Base-by-base conservation (phyloP, 2,329 filamentous ascomycete species). In the Cladobotryum mycophilum region DNA sequence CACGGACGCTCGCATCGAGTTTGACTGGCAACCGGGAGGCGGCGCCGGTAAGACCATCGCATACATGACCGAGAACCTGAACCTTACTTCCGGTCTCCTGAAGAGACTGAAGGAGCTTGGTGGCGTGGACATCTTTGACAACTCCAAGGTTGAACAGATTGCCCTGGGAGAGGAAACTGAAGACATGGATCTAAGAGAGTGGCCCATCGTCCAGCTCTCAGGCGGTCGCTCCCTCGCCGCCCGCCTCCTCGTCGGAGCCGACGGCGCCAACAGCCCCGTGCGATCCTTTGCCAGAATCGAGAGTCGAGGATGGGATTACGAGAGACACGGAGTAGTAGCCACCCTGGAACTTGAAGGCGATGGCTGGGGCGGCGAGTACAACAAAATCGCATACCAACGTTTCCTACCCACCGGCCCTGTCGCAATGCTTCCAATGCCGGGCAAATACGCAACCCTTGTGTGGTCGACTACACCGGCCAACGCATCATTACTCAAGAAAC, bases 31-130 rank as follows among this genome's bases (percentile, higher is more conserved):
- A 18, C 71, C 71, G 5, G 66, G 64, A 41, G 65, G 72, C 36
- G 73, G 76, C 61, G 57, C 53, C 65, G 71, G 73, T 63, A 79
- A 75, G 54, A 87, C 83, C 1, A 89, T 99, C 58, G 93, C 93
- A 9, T 96, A 93, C 66, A 99, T 99, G 92, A 88, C 85, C 40
- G 95, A 99, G 75, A 99, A 97, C 67, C 69, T 86, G 33, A 97
- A 99, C 66, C 76, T 96, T 34, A 90, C 89, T 2, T 85, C 85
- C 1, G 89, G 83, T 1, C 76, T 99, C 7, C 70, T 96, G 46
- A 77, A 77, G 49, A 80, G 86, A 13, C 76, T 96, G 35, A 76
- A 85, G 9, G 80, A 87, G 57, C 73, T 95, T 2, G 81, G 83
- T 2, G 76, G 77, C 3, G 77, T 91, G 14, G 80, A 84, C 4